Base-by-base conservation (phyloP, 2,329 filamentous ascomycete genomes). In the Hypoxylon sp. region DNA sequence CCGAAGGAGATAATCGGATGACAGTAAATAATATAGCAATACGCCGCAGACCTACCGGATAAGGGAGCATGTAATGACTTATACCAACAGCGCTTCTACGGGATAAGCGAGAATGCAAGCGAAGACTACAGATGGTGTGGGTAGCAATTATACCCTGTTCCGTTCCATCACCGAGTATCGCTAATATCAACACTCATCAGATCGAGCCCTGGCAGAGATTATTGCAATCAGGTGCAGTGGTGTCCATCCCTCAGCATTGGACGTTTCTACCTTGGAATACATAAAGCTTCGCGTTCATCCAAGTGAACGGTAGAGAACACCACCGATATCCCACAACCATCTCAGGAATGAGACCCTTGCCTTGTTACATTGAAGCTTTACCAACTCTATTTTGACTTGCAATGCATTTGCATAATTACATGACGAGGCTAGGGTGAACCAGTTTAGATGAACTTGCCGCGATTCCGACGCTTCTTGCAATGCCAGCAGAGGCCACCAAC, bases 371-470 rank as follows among this genome's bases (percentile, higher is more conserved):
- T 55, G 30, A 33, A 12, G 24, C 45, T 55, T n/a, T 18, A n/a
- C 16, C 28, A 60, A 51, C 51, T 55, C 56, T 64, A 64, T 60
- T 30, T 48, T 36, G 11, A 60, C 50, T 28, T 42, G 45, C 28
- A 42, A 36, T 32, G 12, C 16, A 49, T 24, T 50, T 42, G 32
- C 32, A 44, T 40, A 18, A 11, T 14, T 49, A 42, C 32, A 22
- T 42, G 9, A n/a, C 20, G n/a, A 36, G 26, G 46, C 28, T 14
- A 24, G 51, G 33, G 44, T 28, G 28, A 48, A 4, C n/a, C 26
- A 28, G 7, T 22, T 32, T 33, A 32, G 36, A 26, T 38, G 9
- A 42, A n/a, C 2, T 22, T 18, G 8, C 22, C 38, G 33, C 32
- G 26, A 53, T 50, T 18, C 20, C 28, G 11, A 40, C 22, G 20